These are phyloP conservation scores for Leucocoprinus birnbaumii DNA, from an alignment of 768 basidiomycete genomes.

Conservation along the genomic window DNA sequence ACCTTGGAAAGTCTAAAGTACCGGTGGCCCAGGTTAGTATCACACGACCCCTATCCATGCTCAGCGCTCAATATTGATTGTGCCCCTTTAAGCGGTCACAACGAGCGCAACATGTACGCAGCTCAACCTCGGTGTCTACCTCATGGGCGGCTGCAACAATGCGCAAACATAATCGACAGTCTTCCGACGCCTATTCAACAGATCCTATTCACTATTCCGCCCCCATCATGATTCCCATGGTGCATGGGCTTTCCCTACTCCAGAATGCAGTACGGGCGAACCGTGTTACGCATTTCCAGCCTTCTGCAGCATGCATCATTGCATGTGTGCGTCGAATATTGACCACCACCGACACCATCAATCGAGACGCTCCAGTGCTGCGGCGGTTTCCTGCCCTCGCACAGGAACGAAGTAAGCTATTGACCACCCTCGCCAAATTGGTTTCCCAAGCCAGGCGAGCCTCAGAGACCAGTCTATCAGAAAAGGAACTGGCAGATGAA, in stretches of 20 bases:
- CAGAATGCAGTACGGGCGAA: constrained; percentile 82
- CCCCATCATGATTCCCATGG: constrained; percentile 77
- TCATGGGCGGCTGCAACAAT: constrained; percentile 51
- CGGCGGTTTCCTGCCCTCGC: constrained; percentile 63
- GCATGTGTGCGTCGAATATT: constrained; percentile 90
- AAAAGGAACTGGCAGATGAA: constrained; percentile 48
- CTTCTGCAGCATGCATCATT: constrained; percentile 92
- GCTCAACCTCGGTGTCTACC: constrained; percentile 48
- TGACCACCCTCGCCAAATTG: constrained; percentile 76
- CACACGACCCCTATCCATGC: background rate
- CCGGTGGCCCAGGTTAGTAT: constrained; percentile 28
- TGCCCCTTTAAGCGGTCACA: constrained; percentile 21
- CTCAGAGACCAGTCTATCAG: constrained; percentile 46
- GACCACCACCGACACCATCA: constrained; percentile 77
- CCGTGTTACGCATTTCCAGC: constrained; percentile 83
- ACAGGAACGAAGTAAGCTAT: constrained; percentile 77
- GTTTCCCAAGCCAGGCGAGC: constrained; percentile 78
- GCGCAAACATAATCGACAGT: constrained; percentile 35
- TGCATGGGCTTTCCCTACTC: constrained; percentile 82
- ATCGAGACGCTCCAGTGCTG: constrained; percentile 76
- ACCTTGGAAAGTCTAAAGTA: constrained; percentile 48
- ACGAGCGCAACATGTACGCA: constrained; percentile 44
- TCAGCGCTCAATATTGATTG: constrained; percentile 10
- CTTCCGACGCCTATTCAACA: constrained; percentile 43
- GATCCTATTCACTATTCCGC: constrained; percentile 66